Conservation (phyloP, 2,329 filamentous ascomycete species). For the Aspergillus unguis region DNA sequence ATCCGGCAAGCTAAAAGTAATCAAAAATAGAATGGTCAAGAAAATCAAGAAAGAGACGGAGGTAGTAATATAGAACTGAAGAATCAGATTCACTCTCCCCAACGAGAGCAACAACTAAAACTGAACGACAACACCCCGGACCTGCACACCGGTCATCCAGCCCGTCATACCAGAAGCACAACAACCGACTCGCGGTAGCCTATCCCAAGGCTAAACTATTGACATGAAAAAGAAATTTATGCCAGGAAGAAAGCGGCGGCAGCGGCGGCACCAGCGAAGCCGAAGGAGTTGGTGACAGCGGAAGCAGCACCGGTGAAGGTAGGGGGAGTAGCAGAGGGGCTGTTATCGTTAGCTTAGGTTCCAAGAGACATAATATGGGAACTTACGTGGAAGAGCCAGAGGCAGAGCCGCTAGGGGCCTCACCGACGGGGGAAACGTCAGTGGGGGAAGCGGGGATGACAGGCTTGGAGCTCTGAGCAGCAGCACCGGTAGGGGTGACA, state of each 20-base stretch:
- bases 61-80: slow-evolving; percentile 16
- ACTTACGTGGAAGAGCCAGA: not conserved
- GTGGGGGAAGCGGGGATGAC: slow-evolving; percentile 17
- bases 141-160: slow-evolving; percentile 3
- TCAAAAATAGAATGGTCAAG: slow-evolving; percentile 7
- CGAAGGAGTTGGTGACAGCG: slow-evolving; percentile 28
- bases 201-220: slow-evolving; percentile 29
- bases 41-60: slow-evolving; percentile 14
- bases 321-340: slow-evolving; percentile 19
- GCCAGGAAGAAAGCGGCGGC: slow-evolving; percentile 32
- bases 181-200: slow-evolving; percentile 7
- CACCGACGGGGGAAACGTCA: slow-evolving; percentile 19
- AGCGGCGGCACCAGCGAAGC: slow-evolving; percentile 31
- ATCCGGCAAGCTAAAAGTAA: slow-evolving; percentile 17
- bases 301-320: slow-evolving; percentile 31
- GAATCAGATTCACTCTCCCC: slow-evolving; percentile 24
- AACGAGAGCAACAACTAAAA: slow-evolving; percentile 20
- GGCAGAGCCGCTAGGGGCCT: not conserved
- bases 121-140: slow-evolving; percentile 13
- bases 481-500: slow-evolving; percentile 17
- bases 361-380: not conserved
- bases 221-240: slow-evolving; percentile 30
- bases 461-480: slow-evolving; percentile 16
- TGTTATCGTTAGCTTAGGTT: slow-evolving; percentile 7
- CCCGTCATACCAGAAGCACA: slow-evolving; percentile 6